phyloP scores from a whole-genome alignment of 192 early-diverging fungal species.

The Rhizophlyctis rosea region DNA sequence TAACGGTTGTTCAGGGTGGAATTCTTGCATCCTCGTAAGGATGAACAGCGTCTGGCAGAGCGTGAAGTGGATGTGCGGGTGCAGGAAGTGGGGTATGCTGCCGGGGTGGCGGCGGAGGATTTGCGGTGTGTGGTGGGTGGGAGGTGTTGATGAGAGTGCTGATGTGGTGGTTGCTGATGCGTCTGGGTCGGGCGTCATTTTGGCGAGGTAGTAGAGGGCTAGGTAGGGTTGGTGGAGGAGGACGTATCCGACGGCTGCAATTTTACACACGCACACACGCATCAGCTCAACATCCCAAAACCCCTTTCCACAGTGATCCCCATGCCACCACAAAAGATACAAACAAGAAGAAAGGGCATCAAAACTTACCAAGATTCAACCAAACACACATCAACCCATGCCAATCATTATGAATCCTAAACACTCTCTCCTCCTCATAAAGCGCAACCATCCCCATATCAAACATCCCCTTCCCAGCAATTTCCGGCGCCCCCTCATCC shows the following conservation, averaged over 20 bases:
- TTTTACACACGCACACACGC: slow-evolving; percentile 22
- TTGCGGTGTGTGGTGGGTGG: background rate
- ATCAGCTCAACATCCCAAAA: background rate
- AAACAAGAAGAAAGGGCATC: slow-evolving; percentile 2
- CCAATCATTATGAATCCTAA: slow-evolving; percentile 20
- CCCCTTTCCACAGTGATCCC: background rate
- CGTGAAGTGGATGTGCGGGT: slow-evolving; percentile 33
- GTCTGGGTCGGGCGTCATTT: slow-evolving; percentile 16
- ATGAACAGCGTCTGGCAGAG: slow-evolving; percentile 40
- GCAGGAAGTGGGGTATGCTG: slow-evolving; percentile 26
- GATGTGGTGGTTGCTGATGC: background rate
- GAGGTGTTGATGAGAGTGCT: background rate
- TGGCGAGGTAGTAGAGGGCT: slow-evolving; percentile 31
- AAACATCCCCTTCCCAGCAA: slow-evolving; percentile 25
- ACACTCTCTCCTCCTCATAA: slow-evolving; percentile 28
- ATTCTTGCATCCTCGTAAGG: slow-evolving; percentile 26
- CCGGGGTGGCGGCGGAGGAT: background rate
- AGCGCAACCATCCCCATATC: slow-evolving; percentile 29
- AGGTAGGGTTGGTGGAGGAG: slow-evolving; percentile 32
- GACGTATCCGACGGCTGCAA: slow-evolving; percentile 36
- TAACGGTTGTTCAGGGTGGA: slow-evolving; percentile 14
- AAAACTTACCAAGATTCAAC: slow-evolving; percentile 33
- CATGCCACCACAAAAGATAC: slow-evolving; percentile 19
- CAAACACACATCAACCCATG: slow-evolving; percentile 25
- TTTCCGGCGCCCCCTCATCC: slow-evolving; percentile 37